phyloP scores from a whole-genome alignment of 768 basidiomycete species.

The Thelephora ganbajun region DNA sequence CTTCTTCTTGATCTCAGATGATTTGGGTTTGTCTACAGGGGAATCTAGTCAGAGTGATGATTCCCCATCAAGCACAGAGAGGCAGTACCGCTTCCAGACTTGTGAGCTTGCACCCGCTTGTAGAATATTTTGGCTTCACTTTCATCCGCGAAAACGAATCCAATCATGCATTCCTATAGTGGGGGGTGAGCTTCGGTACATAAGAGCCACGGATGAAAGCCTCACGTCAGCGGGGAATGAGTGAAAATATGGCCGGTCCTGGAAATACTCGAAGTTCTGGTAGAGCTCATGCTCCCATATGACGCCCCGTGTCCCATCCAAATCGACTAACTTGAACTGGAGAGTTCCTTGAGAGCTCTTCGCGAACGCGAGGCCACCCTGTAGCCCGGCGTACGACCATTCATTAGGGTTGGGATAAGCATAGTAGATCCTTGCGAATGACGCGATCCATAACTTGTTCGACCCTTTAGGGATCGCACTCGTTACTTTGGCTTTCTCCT shows the following conservation, averaged over 20 bases:
- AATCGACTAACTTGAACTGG: slow-evolving; percentile 70
- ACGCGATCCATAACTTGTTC: slow-evolving; percentile 73
- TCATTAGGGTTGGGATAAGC: slow-evolving; percentile 61
- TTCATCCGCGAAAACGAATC: slow-evolving; percentile 81
- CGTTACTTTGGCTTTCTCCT: slow-evolving; percentile 73
- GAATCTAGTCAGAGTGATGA: slow-evolving; percentile 3
- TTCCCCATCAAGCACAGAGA: not conserved
- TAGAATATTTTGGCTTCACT: slow-evolving; percentile 70
- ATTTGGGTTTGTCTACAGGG: slow-evolving; percentile 27
- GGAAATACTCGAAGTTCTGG: slow-evolving; percentile 61
- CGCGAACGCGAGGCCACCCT: slow-evolving; percentile 72
- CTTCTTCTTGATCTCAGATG: slow-evolving; percentile 34
- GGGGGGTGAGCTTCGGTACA: not conserved
- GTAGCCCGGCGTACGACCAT: slow-evolving; percentile 81
- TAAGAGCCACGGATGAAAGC: slow-evolving; percentile 7
- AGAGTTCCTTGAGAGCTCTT: slow-evolving; percentile 36
- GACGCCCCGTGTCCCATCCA: slow-evolving; percentile 71
- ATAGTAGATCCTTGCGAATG: slow-evolving; percentile 81
- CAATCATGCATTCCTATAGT: slow-evolving; percentile 75
- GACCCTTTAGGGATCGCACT: slow-evolving; percentile 34
- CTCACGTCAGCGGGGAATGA: slow-evolving; percentile 87
- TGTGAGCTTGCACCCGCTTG: slow-evolving; percentile 70
- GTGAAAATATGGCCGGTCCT: slow-evolving; percentile 86
- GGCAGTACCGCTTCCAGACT: slow-evolving; percentile 36
- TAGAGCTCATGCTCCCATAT: slow-evolving; percentile 93